A percentile compares a stretch with the other conserved stretches of the same genome.
phyloP scores from a whole-genome alignment of 2,329 filamentous ascomycete genomes.

The Talaromyces sp. region DNA sequence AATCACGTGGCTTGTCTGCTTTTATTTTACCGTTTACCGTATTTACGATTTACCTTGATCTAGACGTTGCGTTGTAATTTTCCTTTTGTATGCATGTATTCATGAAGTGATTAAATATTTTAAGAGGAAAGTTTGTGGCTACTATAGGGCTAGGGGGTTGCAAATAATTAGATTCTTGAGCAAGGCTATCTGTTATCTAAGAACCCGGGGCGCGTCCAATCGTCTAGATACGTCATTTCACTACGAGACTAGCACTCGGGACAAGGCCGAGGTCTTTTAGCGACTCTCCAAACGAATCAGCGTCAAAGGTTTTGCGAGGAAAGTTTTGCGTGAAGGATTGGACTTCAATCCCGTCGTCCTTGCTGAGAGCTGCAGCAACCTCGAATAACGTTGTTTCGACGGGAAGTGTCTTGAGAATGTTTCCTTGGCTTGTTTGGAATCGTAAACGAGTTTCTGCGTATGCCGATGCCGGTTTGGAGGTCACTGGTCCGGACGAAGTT shows the following conservation, averaged over 20 bases:
- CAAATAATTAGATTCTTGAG: neutral
- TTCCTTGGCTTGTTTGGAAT: constrained; percentile 71
- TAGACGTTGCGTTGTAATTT: neutral
- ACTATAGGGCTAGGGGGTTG: neutral
- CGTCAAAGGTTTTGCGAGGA: constrained; percentile 72
- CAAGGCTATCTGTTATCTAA: neutral
- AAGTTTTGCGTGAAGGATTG: constrained; percentile 80
- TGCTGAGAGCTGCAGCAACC: constrained; percentile 69
- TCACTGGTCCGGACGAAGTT: constrained; percentile 44
- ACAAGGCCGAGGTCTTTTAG: constrained; percentile 87
- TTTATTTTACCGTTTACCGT: neutral
- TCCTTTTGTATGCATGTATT: neutral
- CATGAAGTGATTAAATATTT: neutral
- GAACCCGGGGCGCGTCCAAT: neutral
- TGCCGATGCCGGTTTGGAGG: constrained; percentile 61
- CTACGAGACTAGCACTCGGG: constrained; percentile 83
- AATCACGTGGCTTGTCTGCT: constrained; percentile 4
- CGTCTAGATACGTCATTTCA: constrained; percentile 42
- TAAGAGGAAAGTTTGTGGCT: neutral
- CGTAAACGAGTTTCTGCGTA: constrained; percentile 79
- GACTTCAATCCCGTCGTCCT: constrained; percentile 66
- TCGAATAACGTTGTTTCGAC: constrained; percentile 92
- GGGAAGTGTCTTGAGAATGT: constrained; percentile 79
- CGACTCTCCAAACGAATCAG: constrained; percentile 81
- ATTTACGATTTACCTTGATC: neutral